Evolutionary conservation across 169 alveolate species (phyloP).

Genomic region (Plasmodium adleri): DNA sequence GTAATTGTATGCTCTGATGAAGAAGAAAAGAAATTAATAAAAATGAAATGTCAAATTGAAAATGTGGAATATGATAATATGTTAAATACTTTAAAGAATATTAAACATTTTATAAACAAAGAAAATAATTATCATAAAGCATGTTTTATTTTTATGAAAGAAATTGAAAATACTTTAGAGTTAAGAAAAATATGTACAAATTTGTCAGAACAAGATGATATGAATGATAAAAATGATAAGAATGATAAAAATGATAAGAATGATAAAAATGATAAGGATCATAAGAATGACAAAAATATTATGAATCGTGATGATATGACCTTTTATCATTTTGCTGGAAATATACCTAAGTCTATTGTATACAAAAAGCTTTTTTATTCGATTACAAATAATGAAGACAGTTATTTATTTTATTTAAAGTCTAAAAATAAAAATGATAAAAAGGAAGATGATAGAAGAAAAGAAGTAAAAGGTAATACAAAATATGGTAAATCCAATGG

Average conservation of each 20-base stretch:
- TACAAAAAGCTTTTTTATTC: constrained; percentile 51
- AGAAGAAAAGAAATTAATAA: constrained; percentile 31
- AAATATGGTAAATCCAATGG: neutral
- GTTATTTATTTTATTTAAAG: constrained; percentile 10
- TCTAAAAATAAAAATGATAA: neutral
- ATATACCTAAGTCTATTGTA: constrained; percentile 16
- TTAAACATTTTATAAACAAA: constrained; percentile 32
- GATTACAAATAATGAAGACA: constrained; percentile 43
- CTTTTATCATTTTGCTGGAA: constrained; percentile 16
- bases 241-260: no score
- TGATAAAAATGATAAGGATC: no score
- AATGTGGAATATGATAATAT: constrained; percentile 45
- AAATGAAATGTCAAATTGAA: constrained; percentile 58
- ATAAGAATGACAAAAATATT: no score
- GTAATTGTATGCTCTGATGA: constrained; percentile 51
- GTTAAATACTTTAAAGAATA: constrained; percentile 18
- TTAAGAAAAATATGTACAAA: constrained; percentile 33
- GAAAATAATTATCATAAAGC: constrained; percentile 1
- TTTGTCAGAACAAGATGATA: constrained; percentile 26
- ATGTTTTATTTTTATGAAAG: constrained; percentile 37
- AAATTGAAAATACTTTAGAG: constrained; percentile 38
- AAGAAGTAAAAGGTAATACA: neutral
- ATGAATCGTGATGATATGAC: neutral
- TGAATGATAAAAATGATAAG: neutral
- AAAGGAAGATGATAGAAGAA: neutral